phyloP scores from a whole-genome alignment of 1,284 basidiomycete species.

The Ceratobasidium sp. region DNA sequence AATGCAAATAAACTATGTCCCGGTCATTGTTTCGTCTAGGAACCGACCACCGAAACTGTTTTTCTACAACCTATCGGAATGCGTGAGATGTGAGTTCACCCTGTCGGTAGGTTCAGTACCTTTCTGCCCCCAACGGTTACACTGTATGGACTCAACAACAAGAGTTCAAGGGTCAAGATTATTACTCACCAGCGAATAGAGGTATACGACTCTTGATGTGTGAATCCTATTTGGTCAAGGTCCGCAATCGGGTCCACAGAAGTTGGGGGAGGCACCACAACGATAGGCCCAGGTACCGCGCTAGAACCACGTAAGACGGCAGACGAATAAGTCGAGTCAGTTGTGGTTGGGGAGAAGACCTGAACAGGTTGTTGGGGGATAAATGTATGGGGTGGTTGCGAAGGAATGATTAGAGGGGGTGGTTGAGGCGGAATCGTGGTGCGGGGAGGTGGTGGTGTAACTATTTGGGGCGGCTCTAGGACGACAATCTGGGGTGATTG shows the following conservation, averaged over 20 bases:
- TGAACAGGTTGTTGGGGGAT: not conserved
- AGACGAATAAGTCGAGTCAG: conserved; percentile 7
- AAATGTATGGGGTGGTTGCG: too few species aligned
- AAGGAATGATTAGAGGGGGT: too few species aligned
- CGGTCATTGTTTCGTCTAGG: not conserved
- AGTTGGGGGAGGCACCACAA: not conserved
- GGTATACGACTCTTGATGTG: conserved; percentile 6
- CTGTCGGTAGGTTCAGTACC: not conserved
- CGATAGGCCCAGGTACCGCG: not conserved
- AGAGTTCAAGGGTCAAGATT: not conserved
- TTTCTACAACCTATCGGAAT: conserved; percentile 5
- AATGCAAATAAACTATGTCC: not conserved
- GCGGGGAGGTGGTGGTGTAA: too few species aligned
- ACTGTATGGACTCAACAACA: not conserved
- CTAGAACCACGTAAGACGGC: not conserved
- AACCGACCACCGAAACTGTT: not conserved
- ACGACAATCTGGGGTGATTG: too few species aligned
- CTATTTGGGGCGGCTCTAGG: too few species aligned
- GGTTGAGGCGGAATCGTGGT: too few species aligned
- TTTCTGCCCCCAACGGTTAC: not conserved
- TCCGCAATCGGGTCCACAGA: not conserved
- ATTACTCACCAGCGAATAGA: conserved; percentile 6
- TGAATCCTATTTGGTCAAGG: not conserved
- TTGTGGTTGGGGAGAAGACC: not conserved
- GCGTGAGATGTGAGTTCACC: not conserved